Evolutionary conservation across 2,329 filamentous ascomycete species (phyloP), one percentile per base, ranked within the genome.

Genomic region (Passalora sequoiae): DNA sequence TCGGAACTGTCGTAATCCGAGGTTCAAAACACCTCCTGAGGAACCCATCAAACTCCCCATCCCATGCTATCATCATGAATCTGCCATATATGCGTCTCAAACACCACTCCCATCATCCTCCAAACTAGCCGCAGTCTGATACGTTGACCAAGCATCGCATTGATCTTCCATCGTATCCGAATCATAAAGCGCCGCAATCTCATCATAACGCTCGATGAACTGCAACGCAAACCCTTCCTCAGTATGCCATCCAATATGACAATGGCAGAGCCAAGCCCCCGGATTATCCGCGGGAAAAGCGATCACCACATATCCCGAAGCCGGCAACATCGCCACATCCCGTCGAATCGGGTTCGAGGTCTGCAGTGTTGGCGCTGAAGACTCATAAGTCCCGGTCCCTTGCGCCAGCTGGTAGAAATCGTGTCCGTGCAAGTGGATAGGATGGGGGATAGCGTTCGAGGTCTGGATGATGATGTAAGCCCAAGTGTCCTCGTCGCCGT

Each of bases 381-480:
- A 41, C 16, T 66, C 62, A 58, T 68, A 70, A 4, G 55, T 55
- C 1, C 66, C 63, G 6, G 46, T 44, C 3, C 68, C 69, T 2
- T 51, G 44, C 6, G 62, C 67, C 3, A 72, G 51, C 20, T 69
- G 56, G 51, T 64, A 70, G 50, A 70, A 71, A 50, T 71, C 68
- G 50, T 72, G 70, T 13, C 69, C 67, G 57, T 71, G 68, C 4
- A 70, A 47, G 54, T 66, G 64, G 62, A 72, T 71, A 1, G 69
- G 35, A 49, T 51, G 44, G 54, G 57, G 54, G 60, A 69, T 55
- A 3, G 59, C 57, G 36, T 63, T 47, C 4, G 47, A 44, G 5
- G 50, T 60, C 49, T 70, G 64, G 43, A 70, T 69, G 37, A 70
- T 62, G 53, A 69, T 62, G 49, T 68, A 67, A 47, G 66, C 62